A percentile compares a stretch with the other conserved stretches of the same genome.
phyloP scores from a whole-genome alignment of 371 early-diverging fungal genomes.

The Apophysomyces ossiformis region DNA sequence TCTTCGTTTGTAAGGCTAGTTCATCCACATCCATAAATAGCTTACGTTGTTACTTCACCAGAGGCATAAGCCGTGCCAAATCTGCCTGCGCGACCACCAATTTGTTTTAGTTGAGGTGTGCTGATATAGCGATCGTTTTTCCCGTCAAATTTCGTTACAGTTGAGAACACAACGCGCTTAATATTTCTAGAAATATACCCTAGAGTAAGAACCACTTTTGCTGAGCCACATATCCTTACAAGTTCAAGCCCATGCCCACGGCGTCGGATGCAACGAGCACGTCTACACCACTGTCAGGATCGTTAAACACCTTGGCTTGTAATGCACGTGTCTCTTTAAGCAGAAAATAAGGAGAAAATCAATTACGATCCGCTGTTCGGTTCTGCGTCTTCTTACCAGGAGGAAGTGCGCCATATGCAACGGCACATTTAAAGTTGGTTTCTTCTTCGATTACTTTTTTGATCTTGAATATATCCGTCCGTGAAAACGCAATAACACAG shows the following conservation, averaged over 20 bases:
- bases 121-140: slow-evolving; percentile 49
- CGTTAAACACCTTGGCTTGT: slow-evolving; percentile 93
- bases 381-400: slow-evolving; percentile 58
- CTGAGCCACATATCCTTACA: slow-evolving; percentile 54
- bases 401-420: slow-evolving; percentile 92
- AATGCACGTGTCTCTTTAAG: slow-evolving; percentile 77
- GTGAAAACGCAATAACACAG: slow-evolving; percentile 88
- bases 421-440: slow-evolving; percentile 84
- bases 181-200: slow-evolving; percentile 65
- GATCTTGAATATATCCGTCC: slow-evolving; percentile 76
- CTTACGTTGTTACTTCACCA: slow-evolving; percentile 72
- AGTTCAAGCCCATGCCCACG: slow-evolving; percentile 96
- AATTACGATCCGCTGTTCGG: too few relatives aligned
- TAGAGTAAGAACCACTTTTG: background rate
- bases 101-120: slow-evolving; percentile 88
- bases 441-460: slow-evolving; percentile 78
- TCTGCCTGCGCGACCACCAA: slow-evolving; percentile 95
- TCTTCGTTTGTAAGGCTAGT: slow-evolving; percentile 14
- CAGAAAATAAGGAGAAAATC: too few relatives aligned
- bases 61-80: slow-evolving; percentile 69
- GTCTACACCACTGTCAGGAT: slow-evolving; percentile 76
- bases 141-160: slow-evolving; percentile 83
- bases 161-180: slow-evolving; percentile 83
- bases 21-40: slow-evolving; percentile 2
- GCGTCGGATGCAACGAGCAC: slow-evolving; percentile 96